Base-by-base conservation (phyloP, 352 stramenopile species). In the Blastocystis sp. region DNA sequence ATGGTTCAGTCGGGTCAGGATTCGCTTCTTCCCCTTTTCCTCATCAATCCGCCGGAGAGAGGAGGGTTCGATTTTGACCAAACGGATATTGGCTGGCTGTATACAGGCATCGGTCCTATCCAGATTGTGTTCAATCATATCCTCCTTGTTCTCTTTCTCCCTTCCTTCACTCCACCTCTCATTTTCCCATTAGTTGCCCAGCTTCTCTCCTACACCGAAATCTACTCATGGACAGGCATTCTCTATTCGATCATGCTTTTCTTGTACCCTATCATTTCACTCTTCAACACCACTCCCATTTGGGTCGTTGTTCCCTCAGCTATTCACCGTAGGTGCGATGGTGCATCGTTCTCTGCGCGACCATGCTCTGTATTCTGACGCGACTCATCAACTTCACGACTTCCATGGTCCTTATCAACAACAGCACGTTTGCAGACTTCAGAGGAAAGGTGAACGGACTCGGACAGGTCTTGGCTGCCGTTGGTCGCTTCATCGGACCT, bases 91-190 rank as follows among this genome's bases (percentile, higher is more conserved):
- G 75, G 75, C 32, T 76, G 57, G 75, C 8, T 85, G 38, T 85
- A 75, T 27, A 63, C 63, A 21, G 75, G 75, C 8, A 63, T 81
- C 42, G 44, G 46, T n/a, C 69, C 69, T 36, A 64, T 81, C 3
- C 69, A 81, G 46, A 81, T 81, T 24, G n/a, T 81, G 14, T 81
- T 64, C 42, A 81, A 75, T 75, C 63, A 75, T 75, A 75, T 75
- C 63, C 63, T 75, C 6, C 2, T 6, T 32, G 40, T 49, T 14
- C 7, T 29, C 14, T 48, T 44, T 14, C 11, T 72, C 16, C 14
- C 8, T 67, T 75, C 63, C 63, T 75, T 75, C 63, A 75, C 24
- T 0, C 21, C 69, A 64, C 69, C 69, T 63, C 69, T 81, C 11
- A 48, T 81, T 14, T 81, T 48, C 48, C 69, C 69, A 42, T 51